phyloP scores from a whole-genome alignment of 495 filamentous ascomycete species.

The Tuber brumale region DNA sequence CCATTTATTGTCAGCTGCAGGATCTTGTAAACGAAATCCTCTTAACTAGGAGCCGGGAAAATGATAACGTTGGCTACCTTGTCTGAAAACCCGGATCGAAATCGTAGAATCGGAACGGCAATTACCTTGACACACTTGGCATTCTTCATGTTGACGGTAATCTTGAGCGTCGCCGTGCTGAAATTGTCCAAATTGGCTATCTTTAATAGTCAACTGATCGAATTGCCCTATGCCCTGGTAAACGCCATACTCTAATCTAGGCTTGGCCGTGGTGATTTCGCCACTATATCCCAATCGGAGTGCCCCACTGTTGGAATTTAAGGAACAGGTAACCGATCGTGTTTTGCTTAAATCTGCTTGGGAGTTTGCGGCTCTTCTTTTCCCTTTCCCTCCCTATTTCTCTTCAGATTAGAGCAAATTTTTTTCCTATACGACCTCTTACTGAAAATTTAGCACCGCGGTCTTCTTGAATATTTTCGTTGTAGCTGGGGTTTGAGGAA shows the following conservation, averaged over 20 bases:
- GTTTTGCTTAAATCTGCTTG: background rate
- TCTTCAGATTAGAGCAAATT: background rate
- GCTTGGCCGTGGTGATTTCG: background rate
- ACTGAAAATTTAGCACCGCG: background rate
- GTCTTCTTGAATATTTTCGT: background rate
- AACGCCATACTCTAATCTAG: background rate
- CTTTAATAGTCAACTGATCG: background rate
- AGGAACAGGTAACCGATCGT: background rate
- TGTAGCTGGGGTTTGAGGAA: background rate
- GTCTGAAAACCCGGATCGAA: background rate
- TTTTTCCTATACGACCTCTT: background rate
- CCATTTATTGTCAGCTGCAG: background rate
- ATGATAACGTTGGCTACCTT: background rate
- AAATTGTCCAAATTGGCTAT: background rate
- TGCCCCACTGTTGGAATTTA: background rate
- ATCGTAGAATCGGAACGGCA: no score
- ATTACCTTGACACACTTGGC: background rate
- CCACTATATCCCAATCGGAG: background rate
- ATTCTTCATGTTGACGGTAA: background rate
- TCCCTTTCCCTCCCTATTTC: background rate
- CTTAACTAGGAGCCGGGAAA: background rate
- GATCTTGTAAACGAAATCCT: background rate
- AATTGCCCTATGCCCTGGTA: background rate
- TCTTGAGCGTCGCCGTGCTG: background rate
- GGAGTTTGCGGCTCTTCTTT: background rate